Base-by-base conservation (phyloP, 2,329 filamentous ascomycete genomes). In the Ambrosiella beaveri region DNA sequence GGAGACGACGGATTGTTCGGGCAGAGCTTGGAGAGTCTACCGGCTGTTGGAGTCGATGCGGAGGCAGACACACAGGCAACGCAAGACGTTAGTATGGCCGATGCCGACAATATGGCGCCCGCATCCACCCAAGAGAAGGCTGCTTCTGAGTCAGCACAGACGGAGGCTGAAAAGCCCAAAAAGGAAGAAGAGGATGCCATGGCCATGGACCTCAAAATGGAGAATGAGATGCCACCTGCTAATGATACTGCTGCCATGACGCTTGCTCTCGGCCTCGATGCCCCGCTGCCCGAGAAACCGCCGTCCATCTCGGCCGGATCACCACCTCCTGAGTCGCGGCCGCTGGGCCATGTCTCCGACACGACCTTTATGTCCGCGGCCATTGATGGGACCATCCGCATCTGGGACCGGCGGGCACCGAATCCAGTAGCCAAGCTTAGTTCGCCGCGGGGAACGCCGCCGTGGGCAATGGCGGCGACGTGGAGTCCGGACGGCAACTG, bases 401-500 rank as follows among this genome's bases (percentile, higher is more conserved):
- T 98, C 63, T 98, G 93, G 91, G 95, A 98, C 66, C 76, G 84
- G 2, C 82, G 93, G 17, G 80, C 86, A 62, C 79, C 79, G 1
- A 78, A 84, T 40, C 85, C 91, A 0, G 76, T 95, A 1, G 89
- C 93, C 2, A 81, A 84, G 36, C 91, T 97, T 59, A 75, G 77
- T 1, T 87, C 86, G 15, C 76, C 82, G 9, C 79, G 81, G 9
- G 82, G 82, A 15, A 86, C 88, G 0, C 91, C 93, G 1, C 93
- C 91, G 0, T 98, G 91, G 91, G 97, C 91, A 69, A 96, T 95
- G 82, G 90, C 88, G 63, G 88, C 89, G 0, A 95, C 89, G 72
- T 98, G 93, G 93, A 91, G 86, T 57, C 89, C 89, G 0, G 87
- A 96, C 67, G 93, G 93, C 12, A 97, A 97, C 70, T 88, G 81